A percentile compares a stretch with the other conserved stretches of the same genome.
Evolutionary conservation across 2,329 filamentous ascomycete genomes (phyloP).

Genomic region (Penicillium palitans): DNA sequence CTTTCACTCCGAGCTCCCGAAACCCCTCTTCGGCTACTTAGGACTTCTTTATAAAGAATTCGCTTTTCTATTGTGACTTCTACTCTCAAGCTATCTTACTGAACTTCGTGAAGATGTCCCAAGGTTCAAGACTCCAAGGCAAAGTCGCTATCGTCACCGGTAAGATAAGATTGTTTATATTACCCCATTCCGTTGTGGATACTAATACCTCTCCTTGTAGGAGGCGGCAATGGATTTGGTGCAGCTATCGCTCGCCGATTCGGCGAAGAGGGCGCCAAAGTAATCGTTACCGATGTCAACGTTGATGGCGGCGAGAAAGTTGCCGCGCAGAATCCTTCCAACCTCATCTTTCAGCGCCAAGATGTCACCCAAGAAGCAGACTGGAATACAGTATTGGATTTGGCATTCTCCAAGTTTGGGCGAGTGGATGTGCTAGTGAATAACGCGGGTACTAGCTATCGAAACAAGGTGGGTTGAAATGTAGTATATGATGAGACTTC

Average conservation of each 20-base stretch:
- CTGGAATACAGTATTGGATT: constrained; percentile 36
- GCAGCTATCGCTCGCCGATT: constrained; percentile 44
- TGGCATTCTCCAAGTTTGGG: constrained; percentile 34
- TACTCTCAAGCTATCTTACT: background rate
- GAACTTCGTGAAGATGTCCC: constrained; percentile 13
- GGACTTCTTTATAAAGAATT: background rate
- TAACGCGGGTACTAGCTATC: constrained; percentile 48
- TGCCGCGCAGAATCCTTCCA: constrained; percentile 31
- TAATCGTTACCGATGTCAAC: constrained; percentile 47
- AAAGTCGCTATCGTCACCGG: constrained; percentile 51
- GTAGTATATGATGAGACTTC: background rate
- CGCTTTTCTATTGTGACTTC: background rate
- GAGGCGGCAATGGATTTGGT: constrained; percentile 46
- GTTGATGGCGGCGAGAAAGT: constrained; percentile 35
- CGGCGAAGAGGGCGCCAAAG: constrained; percentile 44
- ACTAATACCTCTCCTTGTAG: constrained; percentile 15
- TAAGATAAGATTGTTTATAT: constrained; percentile 29
- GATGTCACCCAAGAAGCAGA: constrained; percentile 38
- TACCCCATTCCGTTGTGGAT: background rate
- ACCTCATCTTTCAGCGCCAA: constrained; percentile 36
- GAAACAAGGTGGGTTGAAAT: constrained; percentile 38
- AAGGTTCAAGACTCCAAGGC: constrained; percentile 40
- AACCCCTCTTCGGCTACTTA: constrained; percentile 16
- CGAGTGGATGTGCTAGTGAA: constrained; percentile 49
- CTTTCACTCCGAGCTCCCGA: constrained; percentile 19